phyloP scores from a whole-genome alignment of 2,329 filamentous ascomycete genomes.

The Trichophyton benhamiae region DNA sequence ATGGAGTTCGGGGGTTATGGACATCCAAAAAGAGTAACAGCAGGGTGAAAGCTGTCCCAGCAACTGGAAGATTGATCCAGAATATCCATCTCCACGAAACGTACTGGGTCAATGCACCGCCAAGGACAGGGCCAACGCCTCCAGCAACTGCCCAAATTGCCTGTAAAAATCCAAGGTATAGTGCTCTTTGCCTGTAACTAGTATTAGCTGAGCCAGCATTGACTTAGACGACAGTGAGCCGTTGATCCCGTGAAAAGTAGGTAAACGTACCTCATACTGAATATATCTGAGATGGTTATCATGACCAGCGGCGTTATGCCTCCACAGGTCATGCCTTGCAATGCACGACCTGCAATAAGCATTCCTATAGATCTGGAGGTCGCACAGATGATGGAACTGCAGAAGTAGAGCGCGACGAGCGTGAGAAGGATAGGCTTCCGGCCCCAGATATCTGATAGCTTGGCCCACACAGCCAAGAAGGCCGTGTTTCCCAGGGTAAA shows the following conservation, averaged over 20 bases:
- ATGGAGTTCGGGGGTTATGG: slow-evolving; percentile 41
- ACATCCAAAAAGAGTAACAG: slow-evolving; percentile 43
- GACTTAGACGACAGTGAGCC: neutral
- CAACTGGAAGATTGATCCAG: slow-evolving; percentile 45
- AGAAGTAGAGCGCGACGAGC: slow-evolving; percentile 39
- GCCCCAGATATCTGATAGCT: slow-evolving; percentile 46
- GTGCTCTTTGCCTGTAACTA: slow-evolving; percentile 23
- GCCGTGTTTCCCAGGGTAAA: slow-evolving; percentile 60
- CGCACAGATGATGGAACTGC: slow-evolving; percentile 40
- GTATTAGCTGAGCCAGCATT: neutral
- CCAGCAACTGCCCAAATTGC: slow-evolving; percentile 45
- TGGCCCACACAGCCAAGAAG: slow-evolving; percentile 58
- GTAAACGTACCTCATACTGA: slow-evolving; percentile 32
- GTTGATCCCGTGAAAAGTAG: neutral
- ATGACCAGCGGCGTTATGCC: slow-evolving; percentile 42
- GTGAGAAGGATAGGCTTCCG: slow-evolving; percentile 42
- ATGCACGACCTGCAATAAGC: slow-evolving; percentile 41
- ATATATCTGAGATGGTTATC: slow-evolving; percentile 45
- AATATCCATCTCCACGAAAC: slow-evolving; percentile 44
- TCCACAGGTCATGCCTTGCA: slow-evolving; percentile 45
- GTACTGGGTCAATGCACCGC: slow-evolving; percentile 37
- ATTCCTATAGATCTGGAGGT: slow-evolving; percentile 37
- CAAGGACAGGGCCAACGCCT: slow-evolving; percentile 41
- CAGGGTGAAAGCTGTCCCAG: slow-evolving; percentile 37
- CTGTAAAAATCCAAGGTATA: slow-evolving; percentile 42